Percentiles rank a stretch among this genome's conserved stretches.
Evolutionary conservation across 2,329 filamentous ascomycete species (phyloP).

Genomic region (Epichloe sibirici): DNA sequence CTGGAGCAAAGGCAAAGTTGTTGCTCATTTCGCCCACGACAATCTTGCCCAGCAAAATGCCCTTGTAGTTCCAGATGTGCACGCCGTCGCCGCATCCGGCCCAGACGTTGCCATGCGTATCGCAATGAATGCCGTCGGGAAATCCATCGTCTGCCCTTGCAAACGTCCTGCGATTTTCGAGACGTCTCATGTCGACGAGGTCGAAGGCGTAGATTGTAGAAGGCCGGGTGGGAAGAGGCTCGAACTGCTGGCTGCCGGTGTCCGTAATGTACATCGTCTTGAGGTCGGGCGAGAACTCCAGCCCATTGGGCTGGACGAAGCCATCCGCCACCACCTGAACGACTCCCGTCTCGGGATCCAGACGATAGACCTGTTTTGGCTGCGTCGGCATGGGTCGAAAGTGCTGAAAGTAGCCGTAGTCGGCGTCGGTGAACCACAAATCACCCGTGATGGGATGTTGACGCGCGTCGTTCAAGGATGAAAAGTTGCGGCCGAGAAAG

Average conservation of each 20-base stretch:
- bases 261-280: constrained; percentile 43
- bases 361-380: constrained; percentile 47
- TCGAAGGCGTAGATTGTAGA: constrained; percentile 8
- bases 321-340: constrained; percentile 45
- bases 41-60: constrained; percentile 43
- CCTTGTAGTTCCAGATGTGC: constrained; percentile 33
- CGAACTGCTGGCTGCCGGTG: constrained; percentile 28
- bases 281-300: constrained; percentile 44
- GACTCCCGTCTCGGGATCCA: constrained; percentile 35
- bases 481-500: constrained; percentile 48
- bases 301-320: constrained; percentile 42
- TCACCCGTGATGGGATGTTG: constrained; percentile 41
- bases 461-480: constrained; percentile 45
- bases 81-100: constrained; percentile 36
- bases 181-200: constrained; percentile 3
- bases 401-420: constrained; percentile 46
- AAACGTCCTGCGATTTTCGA: constrained; percentile 37
- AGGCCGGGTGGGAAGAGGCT: not conserved
- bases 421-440: constrained; percentile 53
- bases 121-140: constrained; percentile 49
- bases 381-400: constrained; percentile 42
- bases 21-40: constrained; percentile 13
- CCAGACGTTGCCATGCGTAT: constrained; percentile 43
- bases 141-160: constrained; percentile 41
- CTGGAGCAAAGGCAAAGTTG: constrained; percentile 10